A percentile compares a stretch with the other conserved stretches of the same genome.
Conservation (phyloP, 2,329 filamentous ascomycete species). For the Cordyceps cicadae region DNA sequence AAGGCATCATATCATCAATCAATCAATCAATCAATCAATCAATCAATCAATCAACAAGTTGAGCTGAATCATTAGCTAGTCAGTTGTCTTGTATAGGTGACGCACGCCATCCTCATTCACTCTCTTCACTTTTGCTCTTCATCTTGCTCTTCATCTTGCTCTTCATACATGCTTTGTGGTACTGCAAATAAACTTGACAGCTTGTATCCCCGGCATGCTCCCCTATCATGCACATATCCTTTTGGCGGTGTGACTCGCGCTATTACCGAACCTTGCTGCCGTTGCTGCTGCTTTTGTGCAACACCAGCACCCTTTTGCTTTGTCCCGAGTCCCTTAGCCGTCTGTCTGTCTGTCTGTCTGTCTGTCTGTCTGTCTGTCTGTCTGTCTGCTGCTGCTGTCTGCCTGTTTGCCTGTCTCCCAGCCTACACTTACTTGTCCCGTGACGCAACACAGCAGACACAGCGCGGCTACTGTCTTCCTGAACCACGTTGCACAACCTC, state of each 20-base stretch:
- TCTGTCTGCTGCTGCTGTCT: not conserved
- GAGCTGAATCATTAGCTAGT: not conserved
- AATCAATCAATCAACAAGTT: not conserved
- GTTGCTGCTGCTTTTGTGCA: not conserved
- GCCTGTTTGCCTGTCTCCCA: not conserved
- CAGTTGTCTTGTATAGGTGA: not conserved
- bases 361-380: not conserved
- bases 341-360: not conserved
- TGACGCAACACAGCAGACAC: not conserved
- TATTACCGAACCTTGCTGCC: not conserved
- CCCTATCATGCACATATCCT: not conserved
- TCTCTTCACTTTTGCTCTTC: not conserved
- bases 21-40: no score
- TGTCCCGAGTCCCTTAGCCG: not conserved
- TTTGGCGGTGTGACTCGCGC: conserved; percentile 4
- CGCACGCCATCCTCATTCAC: not conserved
- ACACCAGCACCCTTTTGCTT: not conserved
- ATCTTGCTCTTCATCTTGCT: not conserved
- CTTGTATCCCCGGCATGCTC: not conserved
- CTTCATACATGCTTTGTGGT: not conserved
- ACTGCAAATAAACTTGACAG: not conserved
- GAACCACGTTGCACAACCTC: not conserved
- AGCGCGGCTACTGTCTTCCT: not conserved
- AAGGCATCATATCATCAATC: not conserved
- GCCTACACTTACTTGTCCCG: not conserved